Evolutionary conservation across 2,329 filamentous ascomycete species (phyloP), one percentile per base, ranked within the genome.

Genomic region (Colletotrichum tamarilloi): DNA sequence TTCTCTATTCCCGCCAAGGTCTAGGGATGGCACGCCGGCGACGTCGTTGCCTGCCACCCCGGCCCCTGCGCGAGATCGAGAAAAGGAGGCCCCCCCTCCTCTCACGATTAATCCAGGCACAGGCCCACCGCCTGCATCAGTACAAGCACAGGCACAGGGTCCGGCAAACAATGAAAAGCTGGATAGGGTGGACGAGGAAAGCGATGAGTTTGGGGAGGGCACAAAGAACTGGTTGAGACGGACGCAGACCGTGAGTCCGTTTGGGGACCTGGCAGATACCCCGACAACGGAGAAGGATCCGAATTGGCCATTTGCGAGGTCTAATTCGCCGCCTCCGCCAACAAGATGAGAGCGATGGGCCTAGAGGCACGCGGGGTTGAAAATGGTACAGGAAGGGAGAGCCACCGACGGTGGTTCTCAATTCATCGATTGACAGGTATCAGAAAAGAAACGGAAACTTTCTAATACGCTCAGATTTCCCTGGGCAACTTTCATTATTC

Each of bases 241-340:
- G 57, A 77, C 79, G 3, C 80, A 79, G 58, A 79, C 78, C 11
- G 80, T 82, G 7, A 82, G 81, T 62, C 81, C 82, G 4, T 82
- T 83, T 73, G 79, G 77, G 32, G 78, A 80, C 49, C 74, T 82
- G 53, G 76, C 74, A 46, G 75, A 75, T 46, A 73, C 66, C 12
- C 70, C 70, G 35, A 46, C 65, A 24, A 42, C 28, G n/a, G 64
- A 60, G 65, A 62, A 55, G 30, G 70, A 32, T 12, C 22, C 60
- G 5, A 49, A 60, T 42, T 75, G 73, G 73, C 73, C 73, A 24
- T 75, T 75, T 24, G 30, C 35, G 19, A 53, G 67, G 35, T 66
- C 67, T 24, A 19, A 11, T 52, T 62, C 67, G 49, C 46, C 71
- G 22, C 42, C 65, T 26, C 24, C 58, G 58, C 19, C 52, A 6